Evolutionary conservation across 169 alveolate species (phyloP), one percentile per base, ranked within the genome.

Genomic region (Cystoisospora suis): DNA sequence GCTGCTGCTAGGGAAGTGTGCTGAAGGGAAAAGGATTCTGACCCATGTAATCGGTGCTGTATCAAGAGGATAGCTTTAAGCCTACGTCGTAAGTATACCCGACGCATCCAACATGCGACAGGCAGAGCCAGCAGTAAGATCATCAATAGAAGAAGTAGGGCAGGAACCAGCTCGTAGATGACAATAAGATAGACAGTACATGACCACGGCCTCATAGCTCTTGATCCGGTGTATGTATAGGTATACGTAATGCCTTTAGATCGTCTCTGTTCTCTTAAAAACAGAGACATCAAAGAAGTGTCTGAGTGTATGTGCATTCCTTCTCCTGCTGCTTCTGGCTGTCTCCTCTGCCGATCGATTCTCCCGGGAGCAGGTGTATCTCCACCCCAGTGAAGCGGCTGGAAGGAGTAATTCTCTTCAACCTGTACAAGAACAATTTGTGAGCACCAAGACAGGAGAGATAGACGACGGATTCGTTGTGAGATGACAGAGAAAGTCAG

Each of bases 211-310:
- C 83, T 6, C n/a, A 72, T 20, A 6, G 83, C 83, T 46, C 17
- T 46, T 5, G 17, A n/a, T 7, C 83, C 83, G 3, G 53, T 27
- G 83, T 72, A 72, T 4, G 83, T 72, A 56, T 72, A 72, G 32
- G 83, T 38, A 34, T 72, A 72, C 56, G 83, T 72, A 38, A 72
- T 72, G 47, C 83, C 83, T 3, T 38, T 46, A n/a, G 83, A 72
- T 29, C 83, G 83, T 29, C 83, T 46, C 56, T 72, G 83, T 32
- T 72, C 83, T 6, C 56, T 46, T 34, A 72, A 56, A 72, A 72
- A 72, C 47, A 72, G 17, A 72, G 83, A 27, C 83, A 72, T 9
- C 4, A 72, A 38, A 4, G 46, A n/a, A n/a, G n/a, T n/a, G n/a
- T n/a, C n/a, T n/a, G n/a, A n/a, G n/a, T n/a, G n/a, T n/a, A n/a